Base-by-base conservation (phyloP, 768 basidiomycete species). In the Peribolospora baueri region DNA sequence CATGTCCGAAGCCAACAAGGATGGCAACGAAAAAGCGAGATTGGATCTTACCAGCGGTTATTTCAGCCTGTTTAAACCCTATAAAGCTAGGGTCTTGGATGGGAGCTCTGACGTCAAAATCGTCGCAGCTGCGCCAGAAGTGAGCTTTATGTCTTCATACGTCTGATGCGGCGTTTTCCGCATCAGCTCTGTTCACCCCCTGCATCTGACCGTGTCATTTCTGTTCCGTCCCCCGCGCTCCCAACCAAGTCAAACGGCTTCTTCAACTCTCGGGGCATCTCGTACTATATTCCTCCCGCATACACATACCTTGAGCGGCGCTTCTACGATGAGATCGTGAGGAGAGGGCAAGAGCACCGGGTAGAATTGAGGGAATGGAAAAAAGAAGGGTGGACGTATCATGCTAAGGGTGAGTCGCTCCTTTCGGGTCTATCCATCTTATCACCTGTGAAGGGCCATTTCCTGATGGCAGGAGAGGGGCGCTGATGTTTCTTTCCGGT, bases 21-120 rank as follows among this genome's bases (percentile, higher is more conserved):
- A 56, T 2, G 54, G 56, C 0, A 55, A 58, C 25, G 48, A 39
- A 42, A 7, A 37, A 7, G 54, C 57, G 37, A 57, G 37, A 81
- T 64, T 74, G 39, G 84, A 93, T 65, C 70, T 95, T 64, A 98
- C 93, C 5, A 88, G 81, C 62, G 93, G 93, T 8, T 98, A 98
- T 68, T 97, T 98, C 65, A 83, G 83, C 5, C 70, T 97, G 41
- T 83, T 82, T 64, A 70, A 73, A 56, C 75, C 74, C 9, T 97
- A 97, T 65, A 84, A 84, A 63, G 70, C 77, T 39, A 70, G 80
- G 9, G 72, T 93, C 37, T 65, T 74, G 36, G 70, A 73, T 8
- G 73, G 75, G 39, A 67, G 65, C 62, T 3, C 60, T 59, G 54
- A 55, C 37, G 80, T 80, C 53, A 68, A 80, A 40, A 79, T 98